A percentile compares a stretch with the other conserved stretches of the same genome.
Conservation (phyloP, 768 basidiomycete genomes). For the Termitomyces sp. region DNA sequence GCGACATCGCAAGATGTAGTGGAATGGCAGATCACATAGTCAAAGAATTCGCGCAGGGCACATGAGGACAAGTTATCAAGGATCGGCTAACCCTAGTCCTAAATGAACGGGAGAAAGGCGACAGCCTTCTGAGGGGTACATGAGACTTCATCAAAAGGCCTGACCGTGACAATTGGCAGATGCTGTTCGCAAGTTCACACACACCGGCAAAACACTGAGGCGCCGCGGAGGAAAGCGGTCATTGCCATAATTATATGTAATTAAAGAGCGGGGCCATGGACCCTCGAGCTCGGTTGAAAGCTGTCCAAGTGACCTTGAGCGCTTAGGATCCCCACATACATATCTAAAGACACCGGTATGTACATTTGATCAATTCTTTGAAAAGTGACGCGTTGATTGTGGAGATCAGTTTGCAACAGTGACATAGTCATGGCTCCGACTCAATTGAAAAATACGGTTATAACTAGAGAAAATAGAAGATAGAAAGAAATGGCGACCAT, state of each 20-base stretch:
- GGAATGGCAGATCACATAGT: constrained; percentile 12
- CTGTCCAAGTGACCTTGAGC: background rate
- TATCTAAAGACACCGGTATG: too few species aligned
- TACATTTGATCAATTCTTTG: too few species aligned
- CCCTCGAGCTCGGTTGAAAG: background rate
- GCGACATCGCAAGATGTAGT: constrained; percentile 13
- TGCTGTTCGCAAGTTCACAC: constrained; percentile 12
- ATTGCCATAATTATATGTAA: constrained; percentile 4
- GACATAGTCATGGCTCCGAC: background rate
- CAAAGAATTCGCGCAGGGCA: constrained; percentile 7
- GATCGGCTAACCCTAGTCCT: constrained; percentile 24
- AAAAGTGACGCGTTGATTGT: too few species aligned
- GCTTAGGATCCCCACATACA: background rate
- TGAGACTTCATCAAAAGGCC: constrained; percentile 17
- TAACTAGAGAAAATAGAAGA: background rate
- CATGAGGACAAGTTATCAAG: constrained; percentile 18
- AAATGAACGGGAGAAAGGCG: constrained; percentile 24
- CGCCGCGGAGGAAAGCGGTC: constrained; percentile 13
- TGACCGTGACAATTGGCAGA: constrained; percentile 12
- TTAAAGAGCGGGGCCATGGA: background rate
- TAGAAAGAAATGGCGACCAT: background rate
- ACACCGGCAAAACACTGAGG: constrained; percentile 10
- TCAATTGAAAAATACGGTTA: background rate
- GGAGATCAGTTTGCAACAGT: too few species aligned
- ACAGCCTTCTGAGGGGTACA: constrained; percentile 11